Evolutionary conservation across 2,329 filamentous ascomycete genomes (phyloP), one percentile per base, ranked within the genome.

Genomic region (Neopestalotiopsis rosae): DNA sequence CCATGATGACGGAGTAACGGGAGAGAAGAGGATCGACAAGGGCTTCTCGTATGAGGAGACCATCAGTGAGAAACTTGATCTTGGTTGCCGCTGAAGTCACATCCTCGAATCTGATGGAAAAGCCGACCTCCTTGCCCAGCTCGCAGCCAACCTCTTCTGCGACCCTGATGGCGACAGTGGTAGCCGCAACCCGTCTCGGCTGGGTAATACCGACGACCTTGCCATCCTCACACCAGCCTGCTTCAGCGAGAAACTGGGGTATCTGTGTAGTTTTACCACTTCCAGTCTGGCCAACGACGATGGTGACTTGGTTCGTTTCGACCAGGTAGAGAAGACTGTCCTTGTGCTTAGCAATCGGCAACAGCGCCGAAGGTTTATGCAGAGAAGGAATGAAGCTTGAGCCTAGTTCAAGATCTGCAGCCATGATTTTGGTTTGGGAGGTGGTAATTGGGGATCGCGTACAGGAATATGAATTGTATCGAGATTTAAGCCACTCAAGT

Each of bases 221-320:
- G 24, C 93, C 94, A 77, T 94, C 88, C 34, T 87, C 86, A 77
- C 94, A 95, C 95, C 95, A 98, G 80, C 95, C 95, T 76, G 92
- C 93, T 74, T 93, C 87, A 69, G 97, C 91, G 13, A 98, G 87
- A 75, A 92, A 98, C 74, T 98, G 95, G 1, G 96, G 96, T 58
- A 98, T 91, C 78, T 98, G 96, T 0, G 96, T 98, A 1, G 95
- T 97, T 81, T 98, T 98, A 57, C 95, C 95, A 30, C 93, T 97
- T 4, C 96, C 96, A 1, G 96, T 98, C 78, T 98, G 94, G 9
- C 95, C 96, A 67, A 98, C 90, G 13, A 98, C 90, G 65, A 98
- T 94, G 0, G 93, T 95, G 68, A 98, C 91, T 0, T 93, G 91
- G 72, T 90, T 89, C 7, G 89, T 94, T 79, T 98, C 95, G 69